Percentiles rank a stretch among this genome's conserved stretches.
Evolutionary conservation across 2,329 filamentous ascomycete genomes (phyloP).

Genomic region (Aspergillus caelatus): DNA sequence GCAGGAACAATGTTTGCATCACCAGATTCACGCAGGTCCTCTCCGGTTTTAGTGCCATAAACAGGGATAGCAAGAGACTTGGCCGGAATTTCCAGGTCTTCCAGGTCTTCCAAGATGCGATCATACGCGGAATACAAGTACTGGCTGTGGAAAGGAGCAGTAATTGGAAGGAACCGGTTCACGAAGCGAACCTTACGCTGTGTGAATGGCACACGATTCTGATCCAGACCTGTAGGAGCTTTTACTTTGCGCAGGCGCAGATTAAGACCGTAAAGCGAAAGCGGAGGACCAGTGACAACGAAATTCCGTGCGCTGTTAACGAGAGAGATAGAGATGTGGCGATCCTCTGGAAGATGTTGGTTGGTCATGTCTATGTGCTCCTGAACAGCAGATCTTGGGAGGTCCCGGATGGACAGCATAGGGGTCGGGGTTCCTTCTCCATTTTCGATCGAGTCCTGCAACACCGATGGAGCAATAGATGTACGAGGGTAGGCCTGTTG

Average conservation of each 20-base stretch:
- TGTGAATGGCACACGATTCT: slow-evolving; percentile 90
- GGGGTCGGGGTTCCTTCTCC: slow-evolving; percentile 95
- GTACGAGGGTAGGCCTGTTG: slow-evolving; percentile 97
- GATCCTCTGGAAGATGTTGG: slow-evolving; percentile 87
- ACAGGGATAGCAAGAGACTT: slow-evolving; percentile 79
- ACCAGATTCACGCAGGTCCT: slow-evolving; percentile 73
- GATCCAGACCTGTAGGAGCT: slow-evolving; percentile 94
- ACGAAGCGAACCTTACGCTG: slow-evolving; percentile 96
- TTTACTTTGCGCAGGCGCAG: slow-evolving; percentile 94
- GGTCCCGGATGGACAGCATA: slow-evolving; percentile 96
- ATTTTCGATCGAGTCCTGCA: slow-evolving; percentile 91
- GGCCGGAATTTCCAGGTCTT: slow-evolving; percentile 75
- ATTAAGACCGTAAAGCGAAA: slow-evolving; percentile 95
- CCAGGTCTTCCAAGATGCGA: slow-evolving; percentile 84
- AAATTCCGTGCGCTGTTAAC: slow-evolving; percentile 97
- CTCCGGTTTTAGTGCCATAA: slow-evolving; percentile 85
- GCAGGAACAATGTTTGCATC: slow-evolving; percentile 80
- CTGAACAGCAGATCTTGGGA: slow-evolving; percentile 84
- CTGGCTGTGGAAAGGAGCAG: slow-evolving; percentile 96
- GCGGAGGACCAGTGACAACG: slow-evolving; percentile 93
- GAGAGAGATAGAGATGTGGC: slow-evolving; percentile 92
- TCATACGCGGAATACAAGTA: slow-evolving; percentile 82
- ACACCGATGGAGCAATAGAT: slow-evolving; percentile 83
- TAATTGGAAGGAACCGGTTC: slow-evolving; percentile 96
- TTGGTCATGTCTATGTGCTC: slow-evolving; percentile 97